Percentiles rank a stretch among this genome's conserved stretches.
These are phyloP conservation scores for Calonectria pauciramosa DNA, from an alignment of 2,329 filamentous ascomycete species.

Conservation along the genomic window DNA sequence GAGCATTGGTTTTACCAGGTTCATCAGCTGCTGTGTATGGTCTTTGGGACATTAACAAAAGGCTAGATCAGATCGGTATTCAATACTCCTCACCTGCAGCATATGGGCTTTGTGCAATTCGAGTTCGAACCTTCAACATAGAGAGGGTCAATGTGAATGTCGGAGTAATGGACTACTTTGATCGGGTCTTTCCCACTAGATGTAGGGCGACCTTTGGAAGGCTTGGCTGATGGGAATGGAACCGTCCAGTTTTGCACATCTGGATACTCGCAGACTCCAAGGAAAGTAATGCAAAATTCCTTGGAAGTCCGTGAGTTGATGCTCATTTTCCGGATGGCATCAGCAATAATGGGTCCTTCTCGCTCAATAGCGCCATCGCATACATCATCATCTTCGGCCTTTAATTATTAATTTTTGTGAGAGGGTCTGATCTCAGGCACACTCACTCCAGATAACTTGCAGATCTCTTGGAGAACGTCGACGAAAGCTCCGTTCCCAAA, in stretches of 20 bases:
- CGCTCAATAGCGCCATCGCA: conserved; percentile 65
- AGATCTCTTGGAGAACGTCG: conserved; percentile 47
- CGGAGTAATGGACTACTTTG: conserved; percentile 71
- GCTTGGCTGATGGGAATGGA: conserved; percentile 58
- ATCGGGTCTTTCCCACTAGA: conserved; percentile 62
- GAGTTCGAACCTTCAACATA: conserved; percentile 67
- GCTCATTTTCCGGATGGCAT: conserved; percentile 60
- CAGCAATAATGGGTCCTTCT: conserved; percentile 67
- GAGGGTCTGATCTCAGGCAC: no score
- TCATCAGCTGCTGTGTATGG: conserved; percentile 61
- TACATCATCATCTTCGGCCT: conserved; percentile 68
- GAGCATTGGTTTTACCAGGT: conserved; percentile 62
- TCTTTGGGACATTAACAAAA: conserved; percentile 41
- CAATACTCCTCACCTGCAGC: conserved; percentile 60
- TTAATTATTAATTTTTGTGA: neutral
- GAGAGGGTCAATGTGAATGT: conserved; percentile 70
- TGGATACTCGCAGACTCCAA: conserved; percentile 68
- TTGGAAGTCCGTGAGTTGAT: conserved; percentile 64
- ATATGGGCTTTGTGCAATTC: conserved; percentile 71
- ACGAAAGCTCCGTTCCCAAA: conserved; percentile 59
- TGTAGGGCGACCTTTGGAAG: conserved; percentile 50
- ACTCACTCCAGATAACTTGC: conserved; percentile 50
- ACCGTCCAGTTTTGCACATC: conserved; percentile 58
- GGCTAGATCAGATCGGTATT: neutral
- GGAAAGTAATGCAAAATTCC: conserved; percentile 65